Evolutionary conservation across 192 early-diverging fungal genomes (phyloP), one percentile per base, ranked within the genome.

Genomic region (Haplosporangium gracile): DNA sequence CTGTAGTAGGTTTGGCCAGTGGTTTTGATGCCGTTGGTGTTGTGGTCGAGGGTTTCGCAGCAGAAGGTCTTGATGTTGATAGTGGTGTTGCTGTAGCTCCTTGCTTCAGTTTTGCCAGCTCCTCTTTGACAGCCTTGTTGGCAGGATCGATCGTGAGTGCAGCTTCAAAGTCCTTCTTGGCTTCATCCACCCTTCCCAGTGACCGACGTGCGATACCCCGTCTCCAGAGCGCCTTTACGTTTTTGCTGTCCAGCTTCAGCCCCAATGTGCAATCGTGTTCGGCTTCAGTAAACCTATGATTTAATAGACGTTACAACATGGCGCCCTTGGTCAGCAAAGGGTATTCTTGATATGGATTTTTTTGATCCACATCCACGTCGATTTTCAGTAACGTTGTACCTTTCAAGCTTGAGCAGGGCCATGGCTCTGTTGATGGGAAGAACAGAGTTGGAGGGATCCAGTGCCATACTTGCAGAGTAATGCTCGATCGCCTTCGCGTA

Each of bases 181-280:
- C 92, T 70, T 93, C 93, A 6, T 87, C 75, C 2, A 90, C 70
- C 72, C 90, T 91, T 47, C 88, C 91, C 7, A 93, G 51, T 72
- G 89, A 89, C 9, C 87, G 78, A 22, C 91, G 89, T 0, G 95
- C 93, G 49, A 94, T 92, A 2, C 95, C 95, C 16, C 95, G 88
- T 68, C 96, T 85, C 93, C 94, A 96, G 29, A 95, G 83, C 4
- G 96, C 96, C 74, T 97, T 97, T 43, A 96, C 91, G 86, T 95
- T 93, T 43, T 95, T 92, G 43, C 89, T 85, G 55, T 97, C 93
- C 15, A 95, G 57, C 16, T 47, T 74, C 47, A 97, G 70, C 16
- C 92, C 93, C 20, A 53, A 60, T 15, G 93, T 91, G 75, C 95
- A 95, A 80, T 97, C 96, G 20, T 55, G 74, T 82, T 95, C 94